These are phyloP conservation scores for Echinochloa phyllopogon DNA, from an alignment of 176 grass and related monocot species.

Conservation along the genomic window DNA sequence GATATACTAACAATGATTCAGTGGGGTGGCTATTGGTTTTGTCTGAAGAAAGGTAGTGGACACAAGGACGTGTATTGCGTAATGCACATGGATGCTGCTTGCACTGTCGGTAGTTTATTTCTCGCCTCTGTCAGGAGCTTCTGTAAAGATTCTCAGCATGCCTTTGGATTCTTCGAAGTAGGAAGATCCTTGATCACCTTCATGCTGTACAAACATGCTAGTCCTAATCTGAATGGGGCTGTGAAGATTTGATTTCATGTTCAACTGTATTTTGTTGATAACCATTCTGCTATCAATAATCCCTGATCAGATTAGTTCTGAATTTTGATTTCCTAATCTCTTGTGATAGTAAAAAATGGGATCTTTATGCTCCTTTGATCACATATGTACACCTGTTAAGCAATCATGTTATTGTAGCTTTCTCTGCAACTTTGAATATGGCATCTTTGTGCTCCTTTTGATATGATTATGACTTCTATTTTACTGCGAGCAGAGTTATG, in stretches of 20 bases:
- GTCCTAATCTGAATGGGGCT: neutral
- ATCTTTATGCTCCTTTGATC: neutral
- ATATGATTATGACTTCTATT: slow-evolving; percentile 16
- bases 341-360: neutral
- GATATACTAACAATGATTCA: slow-evolving; percentile 50
- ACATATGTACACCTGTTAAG: neutral
- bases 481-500: slow-evolving; percentile 63
- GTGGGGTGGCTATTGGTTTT: slow-evolving; percentile 38
- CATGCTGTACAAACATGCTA: slow-evolving; percentile 8
- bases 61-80: slow-evolving; percentile 38
- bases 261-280: neutral
- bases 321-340: neutral
- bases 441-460: slow-evolving; percentile 17
- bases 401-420: slow-evolving; percentile 23
- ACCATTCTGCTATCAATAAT: neutral
- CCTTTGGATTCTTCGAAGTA: slow-evolving; percentile 40
- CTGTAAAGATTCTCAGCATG: slow-evolving; percentile 30
- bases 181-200: slow-evolving; percentile 9
- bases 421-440: slow-evolving; percentile 27
- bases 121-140: slow-evolving; percentile 27
- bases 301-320: neutral
- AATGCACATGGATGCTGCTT: slow-evolving; percentile 54
- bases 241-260: neutral
- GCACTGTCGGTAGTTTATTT: slow-evolving; percentile 40
- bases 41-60: slow-evolving; percentile 41